A percentile compares a stretch with the other conserved stretches of the same genome.
These are phyloP conservation scores for Platanus orientalis DNA, from an alignment of 164 flowering plant species.

Conservation along the genomic window DNA sequence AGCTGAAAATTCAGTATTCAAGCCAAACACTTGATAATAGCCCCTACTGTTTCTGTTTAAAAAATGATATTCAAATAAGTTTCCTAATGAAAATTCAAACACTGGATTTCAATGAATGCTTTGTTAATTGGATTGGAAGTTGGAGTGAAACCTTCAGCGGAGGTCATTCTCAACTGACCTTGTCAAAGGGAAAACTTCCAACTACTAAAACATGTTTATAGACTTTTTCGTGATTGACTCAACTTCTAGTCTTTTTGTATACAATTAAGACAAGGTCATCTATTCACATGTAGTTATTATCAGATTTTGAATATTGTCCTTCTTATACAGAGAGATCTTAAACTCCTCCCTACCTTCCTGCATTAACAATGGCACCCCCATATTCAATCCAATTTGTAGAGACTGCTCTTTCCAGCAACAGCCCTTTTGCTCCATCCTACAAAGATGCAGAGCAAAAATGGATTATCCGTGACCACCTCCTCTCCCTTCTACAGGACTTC, in stretches of 20 bases:
- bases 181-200: background rate
- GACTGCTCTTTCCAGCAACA: conserved; percentile 24
- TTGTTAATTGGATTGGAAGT: too few species aligned
- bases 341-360: background rate
- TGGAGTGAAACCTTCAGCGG: background rate
- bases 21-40: too few species aligned
- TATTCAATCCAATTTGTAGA: conserved; percentile 32
- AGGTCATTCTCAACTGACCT: background rate
- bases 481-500: conserved; percentile 36
- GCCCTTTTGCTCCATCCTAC: conserved; percentile 40
- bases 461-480: conserved; percentile 45
- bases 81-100: too few species aligned
- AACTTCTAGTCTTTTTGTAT: conserved; percentile 7
- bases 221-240: conserved; percentile 8
- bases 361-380: conserved; percentile 20
- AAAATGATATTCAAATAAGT: too few species aligned
- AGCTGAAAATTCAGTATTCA: too few species aligned
- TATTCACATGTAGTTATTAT: background rate
- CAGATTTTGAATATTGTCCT: background rate
- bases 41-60: too few species aligned
- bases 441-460: conserved; percentile 40
- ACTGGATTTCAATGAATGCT: too few species aligned
- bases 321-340: background rate
- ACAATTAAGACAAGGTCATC: background rate
- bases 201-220: background rate